These are phyloP conservation scores for Fusarium proliferatum DNA, from an alignment of 2,329 filamentous ascomycete species.

Conservation along the genomic window DNA sequence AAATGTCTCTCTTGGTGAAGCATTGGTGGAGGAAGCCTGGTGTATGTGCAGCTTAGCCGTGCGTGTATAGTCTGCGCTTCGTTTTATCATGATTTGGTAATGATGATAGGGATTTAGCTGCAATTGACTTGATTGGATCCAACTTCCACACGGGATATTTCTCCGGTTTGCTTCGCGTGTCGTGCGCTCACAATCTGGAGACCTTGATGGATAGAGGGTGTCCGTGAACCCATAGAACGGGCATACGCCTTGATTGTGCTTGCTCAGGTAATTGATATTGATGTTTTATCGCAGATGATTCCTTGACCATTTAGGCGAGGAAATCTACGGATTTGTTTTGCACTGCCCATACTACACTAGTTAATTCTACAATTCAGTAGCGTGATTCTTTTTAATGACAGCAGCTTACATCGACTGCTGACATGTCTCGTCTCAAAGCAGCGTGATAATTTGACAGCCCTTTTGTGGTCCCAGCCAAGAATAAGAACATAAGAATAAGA, in stretches of 20 bases:
- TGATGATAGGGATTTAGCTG: no score
- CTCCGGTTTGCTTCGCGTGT: background rate
- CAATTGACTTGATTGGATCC: no score
- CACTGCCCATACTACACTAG: no score
- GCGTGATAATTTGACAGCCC: rapidly evolving
- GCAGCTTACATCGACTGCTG: rapidly evolving
- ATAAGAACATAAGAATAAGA: no score
- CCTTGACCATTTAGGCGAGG: no score
- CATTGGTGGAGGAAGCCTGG: background rate
- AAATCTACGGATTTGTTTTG: no score
- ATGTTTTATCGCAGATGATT: no score
- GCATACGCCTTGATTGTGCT: background rate
- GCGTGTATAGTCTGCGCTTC: background rate
- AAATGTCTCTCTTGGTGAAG: background rate
- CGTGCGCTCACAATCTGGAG: background rate
- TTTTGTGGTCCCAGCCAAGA: background rate
- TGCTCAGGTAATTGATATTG: no score
- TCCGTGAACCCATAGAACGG: background rate
- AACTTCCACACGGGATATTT: background rate
- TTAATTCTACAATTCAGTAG: rapidly evolving
- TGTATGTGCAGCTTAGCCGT: no score
- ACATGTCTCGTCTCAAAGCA: rapidly evolving
- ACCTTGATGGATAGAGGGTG: background rate
- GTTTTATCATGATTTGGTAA: background rate
- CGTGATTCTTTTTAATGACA: no score